Base-by-base conservation (phyloP, 2,329 filamentous ascomycete genomes). In the Sclerotinia glacialis region DNA sequence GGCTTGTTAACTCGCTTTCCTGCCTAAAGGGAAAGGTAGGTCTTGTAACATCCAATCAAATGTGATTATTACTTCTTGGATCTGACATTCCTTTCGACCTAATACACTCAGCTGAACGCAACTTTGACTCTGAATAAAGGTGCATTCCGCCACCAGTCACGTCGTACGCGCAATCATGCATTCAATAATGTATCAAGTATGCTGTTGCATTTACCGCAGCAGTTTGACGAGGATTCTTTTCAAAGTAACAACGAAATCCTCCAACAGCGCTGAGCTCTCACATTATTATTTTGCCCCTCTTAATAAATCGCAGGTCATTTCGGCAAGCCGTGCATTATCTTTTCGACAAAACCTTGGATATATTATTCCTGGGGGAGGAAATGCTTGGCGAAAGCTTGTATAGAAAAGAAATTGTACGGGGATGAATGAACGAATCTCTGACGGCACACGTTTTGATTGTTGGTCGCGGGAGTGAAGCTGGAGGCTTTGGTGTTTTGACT, bases 381-480 rank as follows among this genome's bases (percentile, higher is more conserved):
- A 61, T 23, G 14, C 46, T 61, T 61, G 44, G 58, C 58, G 14
- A 49, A 49, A 49, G 44, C 58, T 61, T 61, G 31, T 49, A 40
- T 40, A 12, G 28, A 37, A 23, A 37, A 18, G 44, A 26, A 47
- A 23, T 23, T 59, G 40, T 59, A 28, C 26, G 21, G 28, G 56
- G 11, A 44, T 12, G 26, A 16, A 4, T 12, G 31, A 34, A 54
- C 28, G 18, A 18, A 31, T 47, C 21, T 47, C 44, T 60, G 44
- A 49, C 31, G 5, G 14, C 21, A 44, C 4, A 34, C 18, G 28
- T 37, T 47, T 49, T 12, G 44, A 23, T 12, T 26, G 8, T 21
- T 49, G 28, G 21, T 7, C 28, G n/a, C 56, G 26, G 28, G 42
- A n/a, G 14, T 28, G 16, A 47, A 47, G 21, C 56, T 23, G 42